Conservation (phyloP, 2,329 filamentous ascomycete genomes). For the Neonectria faginata region DNA sequence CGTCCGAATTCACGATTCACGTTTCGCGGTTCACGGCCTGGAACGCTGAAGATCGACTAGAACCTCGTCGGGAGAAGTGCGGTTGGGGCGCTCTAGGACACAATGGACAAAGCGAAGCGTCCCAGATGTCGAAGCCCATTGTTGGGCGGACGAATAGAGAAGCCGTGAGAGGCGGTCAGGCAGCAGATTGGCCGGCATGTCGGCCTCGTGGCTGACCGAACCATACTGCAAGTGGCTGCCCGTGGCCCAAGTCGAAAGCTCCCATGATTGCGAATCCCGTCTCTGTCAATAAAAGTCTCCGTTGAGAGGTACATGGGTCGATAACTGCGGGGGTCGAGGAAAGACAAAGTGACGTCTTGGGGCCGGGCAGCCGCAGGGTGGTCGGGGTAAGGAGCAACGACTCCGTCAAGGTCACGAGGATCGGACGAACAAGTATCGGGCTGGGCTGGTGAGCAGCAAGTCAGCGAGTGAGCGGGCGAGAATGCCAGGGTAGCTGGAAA, state of each 20-base stretch:
- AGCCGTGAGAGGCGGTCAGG: conserved; percentile 42
- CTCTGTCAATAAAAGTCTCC: conserved; percentile 34
- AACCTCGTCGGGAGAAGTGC: conserved; percentile 29
- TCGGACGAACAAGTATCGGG: conserved; percentile 21
- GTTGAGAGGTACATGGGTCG: conserved; percentile 33
- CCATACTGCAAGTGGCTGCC: conserved; percentile 38
- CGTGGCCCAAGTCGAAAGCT: conserved; percentile 37
- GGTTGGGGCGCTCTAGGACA: conserved; percentile 27
- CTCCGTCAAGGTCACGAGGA: conserved; percentile 38
- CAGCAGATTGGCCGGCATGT: conserved; percentile 39
- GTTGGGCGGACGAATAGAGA: conserved; percentile 37
- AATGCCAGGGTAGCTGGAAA: conserved; percentile 7
- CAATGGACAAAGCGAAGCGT: conserved; percentile 27
- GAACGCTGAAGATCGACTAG: conserved; percentile 30
- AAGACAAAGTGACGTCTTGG: conserved; percentile 38
- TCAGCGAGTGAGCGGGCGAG: conserved; percentile 15
- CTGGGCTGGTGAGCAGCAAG: conserved; percentile 23
- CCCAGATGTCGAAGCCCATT: conserved; percentile 29
- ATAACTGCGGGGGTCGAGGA: conserved; percentile 28
- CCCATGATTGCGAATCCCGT: conserved; percentile 32
- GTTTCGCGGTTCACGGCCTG: conserved; percentile 31
- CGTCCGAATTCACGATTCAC: conserved; percentile 38
- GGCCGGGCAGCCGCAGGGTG: conserved; percentile 32
- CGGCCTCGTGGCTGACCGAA: conserved; percentile 34
- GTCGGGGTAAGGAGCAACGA: conserved; percentile 25